Evolutionary conservation across 129 eudicot species (phyloP), one percentile per base, ranked within the genome.

Genomic region (Artemisia argyi): DNA sequence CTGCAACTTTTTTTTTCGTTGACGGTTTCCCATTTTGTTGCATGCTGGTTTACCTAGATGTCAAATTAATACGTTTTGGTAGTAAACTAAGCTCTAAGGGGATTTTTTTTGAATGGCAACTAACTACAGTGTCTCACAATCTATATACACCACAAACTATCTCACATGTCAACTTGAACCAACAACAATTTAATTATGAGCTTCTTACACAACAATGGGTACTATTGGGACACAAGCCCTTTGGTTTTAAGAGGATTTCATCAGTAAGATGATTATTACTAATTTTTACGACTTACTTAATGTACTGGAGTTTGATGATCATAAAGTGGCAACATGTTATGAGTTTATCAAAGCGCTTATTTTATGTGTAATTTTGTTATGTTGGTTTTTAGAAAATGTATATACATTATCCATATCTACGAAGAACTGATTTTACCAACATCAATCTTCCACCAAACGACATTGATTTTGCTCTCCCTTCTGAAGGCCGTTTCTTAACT

Each of bases 31-130:
- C 18, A 10, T 61, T 48, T 61, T 50, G 11, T 56, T 56, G 6
- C 28, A 56, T 56, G 61, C 61, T 56, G 14, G 24, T 12, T 56
- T 19, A 18, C 18, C 61, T 17, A 0, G 65, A 26, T 26, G 65
- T 22, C 46, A 24, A 18, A 24, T 20, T 60, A 12, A 60, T 13
- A 13, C 14, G 3, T 60, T 60, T 14, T 26, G 28, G 52, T 52
- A 26, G 30, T 62, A 19, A 73, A 73, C 32, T 50, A 66, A n/a
- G 59, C 35, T 61, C 6, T 16, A 9, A 61, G 52, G 61, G 54
- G 16, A 4, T 49, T 2, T 67, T 18, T 5, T 12, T n/a, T 3
- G 32, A 3, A 28, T 0, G 5, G 32, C 5, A 28, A 28, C 32
- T 28, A 28, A 28, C 32, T 28, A 28, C 32, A 28, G 5, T 28